Evolutionary conservation across 352 stramenopile species (phyloP).

Genomic region (Phytophthora vignae): DNA sequence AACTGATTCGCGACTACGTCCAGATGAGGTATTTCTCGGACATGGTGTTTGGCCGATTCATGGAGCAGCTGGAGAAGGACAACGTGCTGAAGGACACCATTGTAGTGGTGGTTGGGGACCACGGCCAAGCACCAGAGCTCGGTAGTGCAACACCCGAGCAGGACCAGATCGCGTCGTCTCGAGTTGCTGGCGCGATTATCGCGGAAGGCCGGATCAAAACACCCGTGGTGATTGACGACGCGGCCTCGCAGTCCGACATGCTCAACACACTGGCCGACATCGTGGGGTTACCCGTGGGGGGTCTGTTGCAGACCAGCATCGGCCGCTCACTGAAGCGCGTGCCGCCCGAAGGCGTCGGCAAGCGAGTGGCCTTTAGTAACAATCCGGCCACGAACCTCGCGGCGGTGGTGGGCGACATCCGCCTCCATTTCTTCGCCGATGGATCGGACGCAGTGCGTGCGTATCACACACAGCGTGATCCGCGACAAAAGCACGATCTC

Average conservation of each 20-base stretch:
- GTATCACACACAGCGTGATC: slow-evolving; percentile 59
- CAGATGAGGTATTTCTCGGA: slow-evolving; percentile 78
- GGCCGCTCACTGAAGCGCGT: slow-evolving; percentile 70
- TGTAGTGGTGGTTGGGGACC: slow-evolving; percentile 69
- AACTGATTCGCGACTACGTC: slow-evolving; percentile 64
- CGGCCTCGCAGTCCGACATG: slow-evolving; percentile 57
- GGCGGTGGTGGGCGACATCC: slow-evolving; percentile 56
- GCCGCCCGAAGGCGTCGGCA: slow-evolving; percentile 31
- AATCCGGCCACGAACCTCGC: slow-evolving; percentile 67
- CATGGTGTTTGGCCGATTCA: slow-evolving; percentile 63
- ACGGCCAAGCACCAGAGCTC: slow-evolving; percentile 63
- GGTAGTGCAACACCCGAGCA: slow-evolving; percentile 57
- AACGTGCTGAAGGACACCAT: slow-evolving; percentile 75
- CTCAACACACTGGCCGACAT: slow-evolving; percentile 79
- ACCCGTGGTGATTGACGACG: slow-evolving; percentile 54
- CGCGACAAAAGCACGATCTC: slow-evolving; percentile 51
- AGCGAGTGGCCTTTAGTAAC: slow-evolving; percentile 57
- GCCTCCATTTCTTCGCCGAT: slow-evolving; percentile 65
- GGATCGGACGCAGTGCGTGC: slow-evolving; percentile 57
- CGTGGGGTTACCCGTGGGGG: slow-evolving; percentile 53
- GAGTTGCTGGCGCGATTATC: slow-evolving; percentile 62
- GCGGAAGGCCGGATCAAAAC: slow-evolving; percentile 56
- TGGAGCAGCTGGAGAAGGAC: slow-evolving; percentile 58
- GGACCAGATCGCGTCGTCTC: slow-evolving; percentile 54
- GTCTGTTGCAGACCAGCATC: slow-evolving; percentile 64